Evolutionary conservation across 1,139 yeast genomes (phyloP).

Genomic region (Geotrichum restrictum): DNA sequence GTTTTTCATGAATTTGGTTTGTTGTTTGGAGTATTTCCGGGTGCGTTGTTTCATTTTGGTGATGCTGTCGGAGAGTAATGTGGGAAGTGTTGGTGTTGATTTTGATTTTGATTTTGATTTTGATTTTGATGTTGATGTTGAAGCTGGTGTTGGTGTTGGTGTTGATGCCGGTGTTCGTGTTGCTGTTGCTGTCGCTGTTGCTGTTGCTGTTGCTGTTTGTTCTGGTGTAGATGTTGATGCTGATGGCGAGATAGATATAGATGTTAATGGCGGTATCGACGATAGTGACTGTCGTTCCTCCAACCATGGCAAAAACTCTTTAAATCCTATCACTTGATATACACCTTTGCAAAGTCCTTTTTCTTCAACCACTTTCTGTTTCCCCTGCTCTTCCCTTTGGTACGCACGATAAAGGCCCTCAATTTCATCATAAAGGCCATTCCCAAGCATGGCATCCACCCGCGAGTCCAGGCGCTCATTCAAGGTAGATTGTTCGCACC

Average conservation of each 20-base stretch:
- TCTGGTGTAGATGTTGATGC: constrained; percentile 20
- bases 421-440: constrained; percentile 61
- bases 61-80: constrained; percentile 46
- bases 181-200: constrained; percentile 19
- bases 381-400: constrained; percentile 1
- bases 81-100: too few relatives aligned
- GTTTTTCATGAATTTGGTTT: constrained; percentile 88
- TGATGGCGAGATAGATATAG: too few relatives aligned
- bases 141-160: too few relatives aligned
- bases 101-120: too few relatives aligned
- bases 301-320: constrained; percentile 85
- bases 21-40: constrained; percentile 80
- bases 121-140: constrained; percentile 3
- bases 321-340: constrained; percentile 95
- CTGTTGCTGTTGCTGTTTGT: constrained; percentile 11
- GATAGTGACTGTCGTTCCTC: too few relatives aligned
- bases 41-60: constrained; percentile 81
- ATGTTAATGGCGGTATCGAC: too few relatives aligned
- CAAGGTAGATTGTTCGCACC: constrained; percentile 59
- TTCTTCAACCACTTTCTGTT: constrained; percentile 34
- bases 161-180: constrained; percentile 20
- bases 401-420: constrained; percentile 45
- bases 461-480: constrained; percentile 65
- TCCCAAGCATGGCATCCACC: constrained; percentile 75
- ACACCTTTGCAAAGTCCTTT: constrained; percentile 63